phyloP scores from a whole-genome alignment of 805 yeast genomes.

The Sugiyamaella chiloensis region DNA sequence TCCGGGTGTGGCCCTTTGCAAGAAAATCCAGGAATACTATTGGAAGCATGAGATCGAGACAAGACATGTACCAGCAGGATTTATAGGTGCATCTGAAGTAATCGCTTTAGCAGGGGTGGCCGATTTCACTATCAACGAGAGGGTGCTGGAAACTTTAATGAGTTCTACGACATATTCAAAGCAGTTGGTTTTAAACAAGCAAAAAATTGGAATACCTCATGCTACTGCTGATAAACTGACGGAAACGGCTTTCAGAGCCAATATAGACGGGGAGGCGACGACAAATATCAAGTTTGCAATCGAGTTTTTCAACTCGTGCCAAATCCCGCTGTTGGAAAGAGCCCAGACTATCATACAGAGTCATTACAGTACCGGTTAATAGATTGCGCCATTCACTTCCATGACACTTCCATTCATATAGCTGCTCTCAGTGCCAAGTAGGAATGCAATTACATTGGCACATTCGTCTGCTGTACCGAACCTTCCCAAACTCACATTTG shows the following conservation, averaged over 20 bases:
- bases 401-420: constrained; percentile 74
- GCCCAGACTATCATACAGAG: too few relatives aligned
- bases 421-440: constrained; percentile 77
- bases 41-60: constrained; percentile 33
- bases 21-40: constrained; percentile 36
- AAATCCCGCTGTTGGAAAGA: too few relatives aligned
- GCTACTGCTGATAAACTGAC: too few relatives aligned
- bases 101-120: constrained; percentile 36
- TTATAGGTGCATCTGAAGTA: constrained; percentile 31
- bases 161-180: too few relatives aligned
- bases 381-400: constrained; percentile 79
- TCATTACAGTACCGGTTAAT: too few relatives aligned
- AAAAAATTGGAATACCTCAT: too few relatives aligned
- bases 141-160: too few relatives aligned
- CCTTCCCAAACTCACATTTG: constrained; percentile 50
- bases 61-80: constrained; percentile 36
- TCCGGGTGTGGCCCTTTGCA: constrained; percentile 23
- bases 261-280: too few relatives aligned
- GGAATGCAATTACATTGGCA: constrained; percentile 79
- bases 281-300: too few relatives aligned
- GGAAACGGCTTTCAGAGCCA: too few relatives aligned
- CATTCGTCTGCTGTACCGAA: constrained; percentile 70
- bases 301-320: too few relatives aligned
- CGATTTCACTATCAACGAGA: constrained; percentile 37
- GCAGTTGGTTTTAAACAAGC: too few relatives aligned